phyloP scores from a whole-genome alignment of 1,284 basidiomycete genomes.

The Rhodofomes roseus region DNA sequence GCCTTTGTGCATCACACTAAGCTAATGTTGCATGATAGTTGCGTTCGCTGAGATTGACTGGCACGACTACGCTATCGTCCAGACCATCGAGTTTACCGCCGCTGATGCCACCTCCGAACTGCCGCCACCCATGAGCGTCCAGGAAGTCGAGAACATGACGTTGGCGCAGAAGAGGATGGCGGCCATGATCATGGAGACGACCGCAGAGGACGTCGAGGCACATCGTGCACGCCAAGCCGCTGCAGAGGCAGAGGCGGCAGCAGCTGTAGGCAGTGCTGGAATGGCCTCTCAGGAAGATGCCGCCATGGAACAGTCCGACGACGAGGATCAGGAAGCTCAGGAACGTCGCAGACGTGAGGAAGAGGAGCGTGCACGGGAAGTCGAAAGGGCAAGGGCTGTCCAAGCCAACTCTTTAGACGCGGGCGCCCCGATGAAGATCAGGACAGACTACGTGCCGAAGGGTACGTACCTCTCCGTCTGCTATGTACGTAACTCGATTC shows the following conservation, averaged over 20 bases:
- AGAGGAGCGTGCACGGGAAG: conserved; percentile 72
- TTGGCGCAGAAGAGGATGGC: conserved; percentile 98
- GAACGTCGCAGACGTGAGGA: conserved; percentile 68
- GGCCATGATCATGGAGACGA: conserved; percentile 96
- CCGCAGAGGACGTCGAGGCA: conserved; percentile 80
- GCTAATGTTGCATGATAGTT: conserved; percentile 38
- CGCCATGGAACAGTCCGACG: conserved; percentile 74
- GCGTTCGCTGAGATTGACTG: conserved; percentile 98
- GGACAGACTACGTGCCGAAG: conserved; percentile 95
- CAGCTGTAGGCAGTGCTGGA: conserved; percentile 60
- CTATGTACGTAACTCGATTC: conserved; percentile 4
- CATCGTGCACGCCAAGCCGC: conserved; percentile 75
- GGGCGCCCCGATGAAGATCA: conserved; percentile 90
- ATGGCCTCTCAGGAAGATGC: conserved; percentile 53
- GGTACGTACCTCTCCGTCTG: conserved; percentile 45
- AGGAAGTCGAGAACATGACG: conserved; percentile 96
- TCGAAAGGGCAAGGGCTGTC: conserved; percentile 74
- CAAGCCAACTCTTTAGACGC: conserved; percentile 75
- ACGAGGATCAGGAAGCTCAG: conserved; percentile 67
- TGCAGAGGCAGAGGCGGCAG: conserved; percentile 73
- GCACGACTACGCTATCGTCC: conserved; percentile 99
- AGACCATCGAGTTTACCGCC: conserved; percentile 97
- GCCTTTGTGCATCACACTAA: background rate
- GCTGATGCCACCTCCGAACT: conserved; percentile 90
- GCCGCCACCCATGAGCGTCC: conserved; percentile 91